Evolutionary conservation across 176 grass and related monocot genomes (phyloP).

Genomic region (Oryza officinalis): DNA sequence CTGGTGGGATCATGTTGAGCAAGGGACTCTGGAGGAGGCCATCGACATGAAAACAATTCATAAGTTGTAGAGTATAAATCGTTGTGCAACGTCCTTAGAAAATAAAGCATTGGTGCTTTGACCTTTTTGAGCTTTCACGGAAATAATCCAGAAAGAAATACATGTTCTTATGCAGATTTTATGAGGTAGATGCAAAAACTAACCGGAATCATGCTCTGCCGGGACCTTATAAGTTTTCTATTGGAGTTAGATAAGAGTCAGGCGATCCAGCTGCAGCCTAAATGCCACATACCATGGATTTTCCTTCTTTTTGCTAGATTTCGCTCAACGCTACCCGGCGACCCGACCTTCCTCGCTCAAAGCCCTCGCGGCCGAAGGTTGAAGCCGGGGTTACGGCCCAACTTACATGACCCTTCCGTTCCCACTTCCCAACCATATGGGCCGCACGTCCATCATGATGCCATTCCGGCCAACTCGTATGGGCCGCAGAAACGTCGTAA

Average conservation of each 20-base stretch:
- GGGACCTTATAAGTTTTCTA: background rate
- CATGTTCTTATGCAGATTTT: background rate
- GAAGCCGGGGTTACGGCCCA: too few relatives aligned
- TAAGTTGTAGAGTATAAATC: constrained; percentile 50
- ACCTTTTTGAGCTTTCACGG: background rate
- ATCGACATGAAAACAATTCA: constrained; percentile 81
- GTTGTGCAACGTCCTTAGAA: background rate
- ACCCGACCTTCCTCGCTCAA: too few relatives aligned
- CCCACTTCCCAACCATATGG: too few relatives aligned
- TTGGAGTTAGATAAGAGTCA: background rate
- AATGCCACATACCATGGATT: too few relatives aligned
- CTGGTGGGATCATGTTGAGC: constrained; percentile 94
- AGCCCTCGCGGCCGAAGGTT: too few relatives aligned
- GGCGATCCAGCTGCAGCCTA: too few relatives aligned
- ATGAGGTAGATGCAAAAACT: background rate
- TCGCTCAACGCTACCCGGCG: too few relatives aligned
- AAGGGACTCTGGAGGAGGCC: constrained; percentile 55
- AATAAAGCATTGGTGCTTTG: background rate
- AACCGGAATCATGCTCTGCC: background rate
- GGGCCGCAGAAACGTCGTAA: too few relatives aligned
- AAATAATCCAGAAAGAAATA: background rate
- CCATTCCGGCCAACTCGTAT: too few relatives aligned
- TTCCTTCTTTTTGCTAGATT: too few relatives aligned
- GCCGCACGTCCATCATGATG: too few relatives aligned
- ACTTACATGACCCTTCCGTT: too few relatives aligned